Base-by-base conservation (phyloP, 257 asterid genomes). In the Plantago ovata region DNA sequence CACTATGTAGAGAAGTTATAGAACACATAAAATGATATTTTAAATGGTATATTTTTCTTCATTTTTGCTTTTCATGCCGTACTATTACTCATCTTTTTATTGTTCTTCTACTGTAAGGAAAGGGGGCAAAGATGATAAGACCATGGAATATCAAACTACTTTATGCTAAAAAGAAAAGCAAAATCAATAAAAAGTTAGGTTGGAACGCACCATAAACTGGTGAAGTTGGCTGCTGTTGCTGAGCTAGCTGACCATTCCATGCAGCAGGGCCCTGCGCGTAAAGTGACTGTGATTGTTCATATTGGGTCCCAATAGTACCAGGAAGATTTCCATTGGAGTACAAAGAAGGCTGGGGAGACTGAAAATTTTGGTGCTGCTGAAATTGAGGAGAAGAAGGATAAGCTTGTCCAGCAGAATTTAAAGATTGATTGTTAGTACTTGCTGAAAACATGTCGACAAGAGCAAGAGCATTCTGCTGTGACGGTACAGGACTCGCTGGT, bases 401-500 rank as follows among this genome's bases (percentile, higher is more conserved):
- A 1, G 75, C 56, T 73, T 83, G 96, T 53, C 89, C 90, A 50
- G 46, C 68, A 42, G 87, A 41, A 68, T 76, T 63, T 21, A 60
- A 42, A 44, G 75, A 41, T 53, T 69, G 89, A 60, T 71, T 62
- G 64, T 57, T 62, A 72, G 50, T 74, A 69, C 65, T 80, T 60
- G 61, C 79, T 46, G 92, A 65, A 77, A 86, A 89, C 89, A 87
- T 76, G 80, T 89, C 99, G 58, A 89, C 87, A 47, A 89, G 97
- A 54, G 87, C 95, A 32, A 93, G 95, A 56, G 97, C 92, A 52
- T 93, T 89, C 69, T 86, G 87, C 60, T 89, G 87, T 70, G 94
- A 79, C 38, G 81, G 68, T 45, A 70, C 76, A 10, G 89, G 87
- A 67, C 84, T 81, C 15, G 72, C 75, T 38, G 89, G 86, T 76